Base-by-base conservation (phyloP, 768 basidiomycete species). In the Trametes punicea region DNA sequence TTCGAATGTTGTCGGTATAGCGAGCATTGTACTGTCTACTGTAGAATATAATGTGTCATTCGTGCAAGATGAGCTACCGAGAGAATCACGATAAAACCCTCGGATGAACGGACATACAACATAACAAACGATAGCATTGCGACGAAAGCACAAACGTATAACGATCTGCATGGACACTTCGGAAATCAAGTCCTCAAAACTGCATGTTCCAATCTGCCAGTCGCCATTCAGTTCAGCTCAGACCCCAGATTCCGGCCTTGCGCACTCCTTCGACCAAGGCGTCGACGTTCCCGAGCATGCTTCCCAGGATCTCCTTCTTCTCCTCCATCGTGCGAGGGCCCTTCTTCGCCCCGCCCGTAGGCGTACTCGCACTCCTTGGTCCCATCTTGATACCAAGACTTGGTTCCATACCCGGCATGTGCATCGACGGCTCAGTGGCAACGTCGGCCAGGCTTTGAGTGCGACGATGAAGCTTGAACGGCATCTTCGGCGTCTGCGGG, bases 281-380 rank as follows among this genome's bases (percentile, higher is more conserved):
- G 67, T 95, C 93, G 2, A 96, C 93, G 67, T 96, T 95, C 3
- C 91, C 93, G 40, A 96, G 70, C 83, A 93, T 86, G 41, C 81
- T 85, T 0, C 88, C 87, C 55, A 96, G 65, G 40, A 90, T 68
- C 67, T 84, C 82, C 70, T 87, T 92, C 75, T 93, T 93, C 73
- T 93, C 88, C 56, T 90, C 86, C 39, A 83, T 91, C 39, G 84
- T 87, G 62, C 62, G 55, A 49, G 60, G 51, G 25, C 58, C 55
- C 13, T n/a, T 44, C 54, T 53, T 52, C 47, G 23, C 26, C 16
- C 31, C 73, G 68, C 27, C 66, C 50, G 11, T 57, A 47, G 46
- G 67, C 63, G 62, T 36, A 40, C 51, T 61, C 27, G 59, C 62
- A 47, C 57, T 53, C 27, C 53, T 18, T 59, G 62, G 36, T 26